Evolutionary conservation across 805 yeast genomes (phyloP).

Genomic region (Candida stauntonica): DNA sequence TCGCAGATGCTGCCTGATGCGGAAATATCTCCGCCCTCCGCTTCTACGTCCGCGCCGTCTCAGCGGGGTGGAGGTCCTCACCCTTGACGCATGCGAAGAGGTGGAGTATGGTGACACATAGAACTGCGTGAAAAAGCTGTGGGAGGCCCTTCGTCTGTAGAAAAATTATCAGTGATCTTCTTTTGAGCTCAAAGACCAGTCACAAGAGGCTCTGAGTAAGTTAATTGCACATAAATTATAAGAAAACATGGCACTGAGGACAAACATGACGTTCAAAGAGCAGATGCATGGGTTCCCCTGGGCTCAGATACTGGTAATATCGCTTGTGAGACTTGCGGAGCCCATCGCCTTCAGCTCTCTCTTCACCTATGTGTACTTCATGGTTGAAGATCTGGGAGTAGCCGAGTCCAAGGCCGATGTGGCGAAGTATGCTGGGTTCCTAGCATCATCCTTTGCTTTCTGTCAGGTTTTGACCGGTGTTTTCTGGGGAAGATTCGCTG

Average conservation of each 20-base stretch:
- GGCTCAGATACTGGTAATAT: slow-evolving; percentile 10
- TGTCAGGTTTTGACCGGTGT: slow-evolving; percentile 11
- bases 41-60: background rate
- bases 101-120: background rate
- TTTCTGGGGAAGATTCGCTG: slow-evolving; percentile 14
- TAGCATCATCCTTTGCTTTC: slow-evolving; percentile 13
- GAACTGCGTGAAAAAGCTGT: no score
- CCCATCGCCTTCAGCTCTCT: slow-evolving; percentile 16
- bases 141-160: no score
- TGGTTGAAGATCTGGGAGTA: slow-evolving; percentile 15
- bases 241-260: background rate
- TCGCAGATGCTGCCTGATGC: background rate
- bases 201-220: background rate
- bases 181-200: background rate
- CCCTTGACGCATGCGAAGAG: background rate
- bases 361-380: slow-evolving; percentile 14
- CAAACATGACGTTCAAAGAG: slow-evolving; percentile 6
- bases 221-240: background rate
- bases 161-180: no score
- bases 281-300: slow-evolving; percentile 18
- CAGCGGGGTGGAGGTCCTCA: background rate
- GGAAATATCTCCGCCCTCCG: background rate
- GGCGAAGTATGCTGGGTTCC: slow-evolving; percentile 11
- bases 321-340: slow-evolving; percentile 12
- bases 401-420: slow-evolving; percentile 11